phyloP scores from a whole-genome alignment of 2,329 filamentous ascomycete genomes.

The Aspergillus proliferans region DNA sequence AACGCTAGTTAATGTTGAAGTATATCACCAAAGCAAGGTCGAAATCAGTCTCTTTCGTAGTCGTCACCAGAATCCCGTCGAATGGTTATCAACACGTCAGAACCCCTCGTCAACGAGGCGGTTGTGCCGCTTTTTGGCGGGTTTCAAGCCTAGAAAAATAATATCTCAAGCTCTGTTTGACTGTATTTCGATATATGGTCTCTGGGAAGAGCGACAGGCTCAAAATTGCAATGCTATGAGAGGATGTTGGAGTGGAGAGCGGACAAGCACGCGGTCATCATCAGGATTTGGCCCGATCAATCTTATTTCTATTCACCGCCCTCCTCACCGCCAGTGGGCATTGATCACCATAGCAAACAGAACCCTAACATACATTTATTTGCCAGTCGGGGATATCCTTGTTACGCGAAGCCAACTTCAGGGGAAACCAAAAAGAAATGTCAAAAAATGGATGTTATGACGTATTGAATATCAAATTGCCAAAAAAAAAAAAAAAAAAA shows the following conservation, averaged over 20 bases:
- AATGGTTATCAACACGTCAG: no score
- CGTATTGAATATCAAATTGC: no score
- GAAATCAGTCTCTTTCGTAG: neutral
- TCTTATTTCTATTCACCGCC: neutral
- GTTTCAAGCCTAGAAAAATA: no score
- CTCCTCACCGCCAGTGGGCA: neutral
- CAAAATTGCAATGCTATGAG: neutral
- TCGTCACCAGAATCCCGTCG: no score
- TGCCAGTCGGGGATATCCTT: no score
- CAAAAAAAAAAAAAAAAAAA: no score
- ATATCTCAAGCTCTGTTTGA: neutral
- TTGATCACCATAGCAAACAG: neutral
- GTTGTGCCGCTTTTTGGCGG: no score
- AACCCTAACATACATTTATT: neutral
- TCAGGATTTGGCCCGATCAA: neutral
- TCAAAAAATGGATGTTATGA: no score
- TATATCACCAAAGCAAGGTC: neutral
- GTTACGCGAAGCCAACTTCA: no score
- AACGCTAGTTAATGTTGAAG: neutral
- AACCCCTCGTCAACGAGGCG: no score
- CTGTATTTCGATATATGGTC: no score
- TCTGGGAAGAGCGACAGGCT: neutral
- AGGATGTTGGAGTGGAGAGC: constrained; percentile 1
- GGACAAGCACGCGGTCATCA: constrained; percentile 2
- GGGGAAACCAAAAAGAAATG: no score